Conservation (phyloP, 192 early-diverging fungal genomes). For the Podila clonocystis region DNA sequence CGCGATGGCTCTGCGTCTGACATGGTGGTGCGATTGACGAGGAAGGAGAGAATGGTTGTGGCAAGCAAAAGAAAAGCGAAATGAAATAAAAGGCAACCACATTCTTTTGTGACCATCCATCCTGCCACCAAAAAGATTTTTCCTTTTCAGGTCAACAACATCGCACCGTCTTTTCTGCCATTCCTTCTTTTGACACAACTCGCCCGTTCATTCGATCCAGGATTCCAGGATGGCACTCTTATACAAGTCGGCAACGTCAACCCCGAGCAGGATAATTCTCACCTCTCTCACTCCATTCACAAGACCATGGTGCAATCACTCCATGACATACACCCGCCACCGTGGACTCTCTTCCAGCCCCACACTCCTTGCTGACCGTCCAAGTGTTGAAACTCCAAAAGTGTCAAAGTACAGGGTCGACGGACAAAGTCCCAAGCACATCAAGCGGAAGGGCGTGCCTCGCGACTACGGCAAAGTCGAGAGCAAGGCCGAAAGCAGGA, state of each 20-base stretch:
- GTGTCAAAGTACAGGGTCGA: constrained; percentile 1
- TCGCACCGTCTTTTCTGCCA: background rate
- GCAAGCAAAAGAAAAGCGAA: background rate
- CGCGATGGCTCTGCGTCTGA: constrained; percentile 10
- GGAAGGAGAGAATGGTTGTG: background rate
- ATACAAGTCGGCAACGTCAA: background rate
- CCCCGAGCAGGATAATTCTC: background rate
- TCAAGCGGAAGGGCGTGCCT: background rate
- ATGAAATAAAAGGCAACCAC: background rate
- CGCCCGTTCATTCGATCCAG: background rate
- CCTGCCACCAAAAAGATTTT: too few relatives aligned
- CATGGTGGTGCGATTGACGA: background rate
- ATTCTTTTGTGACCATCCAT: background rate
- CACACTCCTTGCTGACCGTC: background rate
- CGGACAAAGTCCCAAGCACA: background rate
- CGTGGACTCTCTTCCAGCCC: background rate
- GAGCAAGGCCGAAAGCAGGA: background rate
- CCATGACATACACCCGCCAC: background rate
- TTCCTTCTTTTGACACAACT: background rate
- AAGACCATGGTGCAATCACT: background rate
- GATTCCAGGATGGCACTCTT: background rate
- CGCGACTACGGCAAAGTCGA: background rate
- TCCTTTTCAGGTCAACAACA: background rate
- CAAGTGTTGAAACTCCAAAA: background rate
- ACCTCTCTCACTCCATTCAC: background rate